phyloP scores from a whole-genome alignment of 1,139 yeast genomes.

The Suhomyces bolitotheri region DNA sequence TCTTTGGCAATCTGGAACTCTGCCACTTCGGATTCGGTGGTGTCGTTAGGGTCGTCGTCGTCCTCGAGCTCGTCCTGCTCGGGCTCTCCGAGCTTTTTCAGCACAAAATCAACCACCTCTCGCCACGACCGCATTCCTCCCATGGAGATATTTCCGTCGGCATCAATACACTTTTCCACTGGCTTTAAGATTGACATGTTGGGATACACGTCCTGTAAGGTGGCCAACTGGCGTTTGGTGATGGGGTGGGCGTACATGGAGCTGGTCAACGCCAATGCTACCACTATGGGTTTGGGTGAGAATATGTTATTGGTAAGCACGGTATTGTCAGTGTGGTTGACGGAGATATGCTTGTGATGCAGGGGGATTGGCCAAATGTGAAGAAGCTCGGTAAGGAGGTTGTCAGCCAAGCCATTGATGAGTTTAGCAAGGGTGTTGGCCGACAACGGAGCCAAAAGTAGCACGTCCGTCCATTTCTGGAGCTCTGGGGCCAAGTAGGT shows the following conservation, averaged over 20 bases:
- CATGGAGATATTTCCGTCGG: constrained; percentile 35
- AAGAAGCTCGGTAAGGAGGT: constrained; percentile 27
- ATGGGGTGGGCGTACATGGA: constrained; percentile 36
- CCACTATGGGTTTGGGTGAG: constrained; percentile 29
- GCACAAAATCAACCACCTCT: constrained; percentile 32
- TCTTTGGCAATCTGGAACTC: constrained; percentile 6
- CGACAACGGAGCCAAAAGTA: constrained; percentile 32
- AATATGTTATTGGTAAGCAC: constrained; percentile 21
- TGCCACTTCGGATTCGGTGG: constrained; percentile 7
- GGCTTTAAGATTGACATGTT: constrained; percentile 31
- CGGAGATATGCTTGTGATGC: constrained; percentile 2
- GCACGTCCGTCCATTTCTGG: constrained; percentile 35
- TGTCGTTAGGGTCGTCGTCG: constrained; percentile 15
- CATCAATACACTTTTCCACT: constrained; percentile 32
- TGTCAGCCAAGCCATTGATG: constrained; percentile 30
- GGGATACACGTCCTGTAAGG: constrained; percentile 29
- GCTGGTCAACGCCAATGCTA: constrained; percentile 30
- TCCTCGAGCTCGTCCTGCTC: constrained; percentile 23
- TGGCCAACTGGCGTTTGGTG: constrained; percentile 25
- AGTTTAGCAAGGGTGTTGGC: constrained; percentile 34
- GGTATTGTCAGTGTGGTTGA: constrained; percentile 16
- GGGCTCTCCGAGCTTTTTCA: constrained; percentile 29
- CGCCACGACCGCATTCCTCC: constrained; percentile 37
- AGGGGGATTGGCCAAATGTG: constrained; percentile 29
- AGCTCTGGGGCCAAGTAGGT: constrained; percentile 19